Evolutionary conservation across 139 green algal species (phyloP), one percentile per base, ranked within the genome.

Genomic region (Yamagishiella unicocca): DNA sequence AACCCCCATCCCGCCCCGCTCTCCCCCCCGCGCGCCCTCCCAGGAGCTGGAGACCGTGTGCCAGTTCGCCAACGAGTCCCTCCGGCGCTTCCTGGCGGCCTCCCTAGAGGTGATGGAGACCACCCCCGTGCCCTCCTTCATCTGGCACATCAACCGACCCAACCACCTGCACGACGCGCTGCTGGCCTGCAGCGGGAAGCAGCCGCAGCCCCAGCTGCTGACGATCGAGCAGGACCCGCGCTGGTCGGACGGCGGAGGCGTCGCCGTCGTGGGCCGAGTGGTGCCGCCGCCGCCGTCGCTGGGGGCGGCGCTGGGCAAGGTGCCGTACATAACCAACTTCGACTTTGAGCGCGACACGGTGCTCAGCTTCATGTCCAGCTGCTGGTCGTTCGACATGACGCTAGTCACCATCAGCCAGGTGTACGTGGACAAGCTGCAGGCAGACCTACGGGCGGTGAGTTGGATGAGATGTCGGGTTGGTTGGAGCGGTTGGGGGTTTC

Each of bases 401-500:
- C 74, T 91, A 33, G 58, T 89, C 24, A 74, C 78, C 9, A 91
- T 91, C 75, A 87, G 73, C 25, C 88, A 91, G 74, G 33, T 91
- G 27, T 89, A 89, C 42, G 71, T 83, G 27, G 62, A 84, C 54
- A 89, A 89, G 64, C 73, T 91, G 43, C 53, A 73, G 64, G 50
- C 61, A 1, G 88, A 91, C 88, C 66, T 77, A 46, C 58, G 76
- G 7, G 25, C 64, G 64, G 85, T 89, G 64, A 68, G 85, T 29
- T 17, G 27, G 50, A 17, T 58, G 50, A 12, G 50, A 17, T 12
- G 50, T 58, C 50, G 12, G 50, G 17, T 17, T 58, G 50, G 17
- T 58, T 58, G 12, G 50, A 58, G 50, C 50, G 50, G 50, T 58
- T 58, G 50, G 50, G 50, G 50, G 17, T 17, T 12, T 58, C 12